Base-by-base conservation (phyloP, 768 basidiomycete species). In the Suillus ampliporus region DNA sequence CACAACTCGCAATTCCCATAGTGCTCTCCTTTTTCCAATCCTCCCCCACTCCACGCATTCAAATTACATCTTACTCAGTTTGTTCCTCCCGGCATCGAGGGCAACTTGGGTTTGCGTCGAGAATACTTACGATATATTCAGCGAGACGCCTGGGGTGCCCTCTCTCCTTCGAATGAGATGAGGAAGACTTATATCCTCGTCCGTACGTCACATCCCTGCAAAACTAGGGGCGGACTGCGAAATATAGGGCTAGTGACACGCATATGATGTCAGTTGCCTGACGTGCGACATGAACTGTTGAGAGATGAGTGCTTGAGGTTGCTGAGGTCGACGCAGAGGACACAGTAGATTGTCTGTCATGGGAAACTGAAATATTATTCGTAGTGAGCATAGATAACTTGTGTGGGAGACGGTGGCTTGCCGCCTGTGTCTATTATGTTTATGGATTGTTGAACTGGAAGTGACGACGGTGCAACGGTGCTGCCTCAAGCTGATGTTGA, bases 1-100 rank as follows among this genome's bases (percentile, higher is more conserved):
- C 63, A 89, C 91, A 92, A 92, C 68, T 96, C 95, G 8, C 96
- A 95, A 58, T 89, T 89, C 0, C 97, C 97, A 68, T 89, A 94
- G 75, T 94, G 96, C 4, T 84, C 82, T 7, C 86, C 86, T 57
- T 83, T 85, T 50, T 84, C 86, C 31, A 94, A 76, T 0, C 88
- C 89, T 52, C 96, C 93, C 52, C 88, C 89, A 56, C 94, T 76
- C 85, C 89, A 99, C 3, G 80, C 92, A 1, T 96, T 97, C 75
- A 97, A 97, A 3, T 89, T 5, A 78, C 77, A 6, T 88, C 89
- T 9, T 80, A 85, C 85, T 3, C 83, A 80, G 35, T 77, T 78
- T 41, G 71, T 76, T 5, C 67, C 64, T 19, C 67, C 64, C 14
- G 71, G 69, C 3, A 65, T 62, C 13, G 68, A 62, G 4, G 74